A percentile compares a stretch with the other conserved stretches of the same genome.
Conservation (phyloP, 2,329 filamentous ascomycete species). For the Eutypa lata region DNA sequence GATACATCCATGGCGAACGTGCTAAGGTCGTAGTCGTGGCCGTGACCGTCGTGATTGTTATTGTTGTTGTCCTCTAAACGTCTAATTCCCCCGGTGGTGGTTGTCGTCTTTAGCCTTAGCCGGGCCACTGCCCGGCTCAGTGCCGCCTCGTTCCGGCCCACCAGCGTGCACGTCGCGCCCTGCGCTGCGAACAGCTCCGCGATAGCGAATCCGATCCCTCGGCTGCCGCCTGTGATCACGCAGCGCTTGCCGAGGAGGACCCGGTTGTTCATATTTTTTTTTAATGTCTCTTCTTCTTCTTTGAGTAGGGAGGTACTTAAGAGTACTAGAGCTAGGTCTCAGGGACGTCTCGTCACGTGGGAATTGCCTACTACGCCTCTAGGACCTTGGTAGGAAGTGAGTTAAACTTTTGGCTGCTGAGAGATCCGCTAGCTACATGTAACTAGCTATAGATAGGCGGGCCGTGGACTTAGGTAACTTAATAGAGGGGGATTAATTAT, state of each 20-base stretch:
- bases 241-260: constrained; percentile 42
- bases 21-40: constrained; percentile 6
- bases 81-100: background rate
- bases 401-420: too few species aligned
- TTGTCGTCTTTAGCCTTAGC: constrained; percentile 16
- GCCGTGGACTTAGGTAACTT: too few species aligned
- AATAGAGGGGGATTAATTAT: too few species aligned
- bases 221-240: constrained; percentile 67
- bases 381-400: too few species aligned
- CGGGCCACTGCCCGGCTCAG: constrained; percentile 38
- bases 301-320: too few species aligned
- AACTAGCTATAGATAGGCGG: too few species aligned
- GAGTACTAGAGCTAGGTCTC: too few species aligned
- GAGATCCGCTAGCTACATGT: too few species aligned
- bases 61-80: background rate
- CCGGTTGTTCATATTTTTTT: background rate
- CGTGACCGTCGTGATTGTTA: constrained; percentile 7
- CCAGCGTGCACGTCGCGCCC: constrained; percentile 58
- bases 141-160: constrained; percentile 53
- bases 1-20: constrained; percentile 20
- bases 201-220: constrained; percentile 68
- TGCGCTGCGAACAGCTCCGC: constrained; percentile 62
- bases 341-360: too few species aligned
- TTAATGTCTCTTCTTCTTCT: too few species aligned
- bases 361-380: too few species aligned